Conservation (phyloP, 352 stramenopile genomes). For the Phytophthora pseudosyringae region DNA sequence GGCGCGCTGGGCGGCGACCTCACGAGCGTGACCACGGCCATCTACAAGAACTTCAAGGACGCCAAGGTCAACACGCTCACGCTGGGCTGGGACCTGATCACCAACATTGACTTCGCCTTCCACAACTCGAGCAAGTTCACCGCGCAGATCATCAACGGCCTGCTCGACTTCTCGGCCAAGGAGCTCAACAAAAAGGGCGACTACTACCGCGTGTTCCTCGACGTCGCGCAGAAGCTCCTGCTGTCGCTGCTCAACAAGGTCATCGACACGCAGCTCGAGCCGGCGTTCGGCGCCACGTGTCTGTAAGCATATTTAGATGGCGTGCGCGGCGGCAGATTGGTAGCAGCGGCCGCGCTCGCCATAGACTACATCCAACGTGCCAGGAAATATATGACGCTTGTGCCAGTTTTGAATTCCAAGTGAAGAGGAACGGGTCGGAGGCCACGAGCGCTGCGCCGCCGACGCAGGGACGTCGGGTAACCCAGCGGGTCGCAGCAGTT, state of each 20-base stretch:
- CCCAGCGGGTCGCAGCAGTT: too few species aligned
- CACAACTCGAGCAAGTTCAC: conserved; percentile 45
- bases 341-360: too few species aligned
- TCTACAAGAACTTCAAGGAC: conserved; percentile 51
- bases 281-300: conserved; percentile 57
- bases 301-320: conserved; percentile 32
- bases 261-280: conserved; percentile 51
- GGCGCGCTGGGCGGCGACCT: conserved; percentile 36
- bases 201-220: conserved; percentile 52
- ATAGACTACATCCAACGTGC: too few species aligned
- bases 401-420: too few species aligned
- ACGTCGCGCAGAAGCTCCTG: conserved; percentile 43
- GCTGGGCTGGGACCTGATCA: conserved; percentile 44
- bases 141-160: conserved; percentile 49
- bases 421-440: too few species aligned
- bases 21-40: conserved; percentile 29
- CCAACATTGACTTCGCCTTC: conserved; percentile 58
- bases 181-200: conserved; percentile 71
- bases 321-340: background rate
- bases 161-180: conserved; percentile 52
- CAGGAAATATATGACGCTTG: too few species aligned
- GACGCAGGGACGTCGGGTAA: too few species aligned
- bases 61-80: conserved; percentile 42
- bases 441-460: too few species aligned
- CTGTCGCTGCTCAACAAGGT: conserved; percentile 62